Evolutionary conservation across 352 stramenopile species (phyloP).

Genomic region (Pythium angustatum): DNA sequence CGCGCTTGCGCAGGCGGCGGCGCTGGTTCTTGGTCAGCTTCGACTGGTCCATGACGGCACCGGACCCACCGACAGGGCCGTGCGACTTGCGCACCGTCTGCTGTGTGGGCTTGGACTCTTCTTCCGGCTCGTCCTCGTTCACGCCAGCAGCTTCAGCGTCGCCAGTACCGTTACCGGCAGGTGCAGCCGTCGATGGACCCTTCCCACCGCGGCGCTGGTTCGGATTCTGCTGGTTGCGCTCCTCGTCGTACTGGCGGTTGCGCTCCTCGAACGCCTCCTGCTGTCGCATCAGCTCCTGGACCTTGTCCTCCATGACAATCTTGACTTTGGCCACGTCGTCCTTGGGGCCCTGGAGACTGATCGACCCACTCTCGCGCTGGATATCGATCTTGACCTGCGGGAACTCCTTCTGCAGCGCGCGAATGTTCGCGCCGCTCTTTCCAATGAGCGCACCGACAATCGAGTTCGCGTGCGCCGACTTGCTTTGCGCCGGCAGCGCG

Average conservation of each 20-base stretch:
- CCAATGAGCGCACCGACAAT: conserved; percentile 76
- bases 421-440: conserved; percentile 80
- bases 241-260: conserved; percentile 38
- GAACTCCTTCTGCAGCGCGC: conserved; percentile 65
- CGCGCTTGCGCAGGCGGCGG: conserved; percentile 74
- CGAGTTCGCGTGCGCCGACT: conserved; percentile 23
- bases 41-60: conserved; percentile 23
- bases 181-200: neutral
- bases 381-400: conserved; percentile 67
- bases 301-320: conserved; percentile 71
- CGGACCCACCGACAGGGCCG: conserved; percentile 41
- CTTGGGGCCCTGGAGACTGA: conserved; percentile 56
- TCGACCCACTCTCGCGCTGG: conserved; percentile 43
- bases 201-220: no score
- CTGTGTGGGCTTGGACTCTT: conserved; percentile 14
- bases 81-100: conserved; percentile 19
- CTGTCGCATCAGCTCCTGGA: conserved; percentile 55
- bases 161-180: neutral
- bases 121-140: conserved; percentile 6
- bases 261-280: conserved; percentile 51
- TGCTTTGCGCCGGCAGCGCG: conserved; percentile 40
- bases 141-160: conserved; percentile 23
- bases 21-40: conserved; percentile 85
- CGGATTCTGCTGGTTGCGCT: conserved; percentile 39
- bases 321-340: conserved; percentile 55